These are phyloP conservation scores for Tetrapisispora taiwanensis DNA, from an alignment of 805 yeast genomes.

Conservation along the genomic window DNA sequence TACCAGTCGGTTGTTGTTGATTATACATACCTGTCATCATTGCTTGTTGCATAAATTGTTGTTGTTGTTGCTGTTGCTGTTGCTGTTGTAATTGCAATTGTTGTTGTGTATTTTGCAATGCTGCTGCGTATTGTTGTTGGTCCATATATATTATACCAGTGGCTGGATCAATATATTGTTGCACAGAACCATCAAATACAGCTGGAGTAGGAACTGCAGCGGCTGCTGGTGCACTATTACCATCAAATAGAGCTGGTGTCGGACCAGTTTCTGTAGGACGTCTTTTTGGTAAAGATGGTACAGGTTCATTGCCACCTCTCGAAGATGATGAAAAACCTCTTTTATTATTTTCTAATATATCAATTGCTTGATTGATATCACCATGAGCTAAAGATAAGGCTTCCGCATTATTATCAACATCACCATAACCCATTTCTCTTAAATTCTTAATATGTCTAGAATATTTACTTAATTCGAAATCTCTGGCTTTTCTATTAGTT, in stretches of 20 bases:
- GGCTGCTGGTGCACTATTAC: conserved; percentile 12
- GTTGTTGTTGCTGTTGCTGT: conserved; percentile 11
- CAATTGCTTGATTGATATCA: conserved; percentile 47
- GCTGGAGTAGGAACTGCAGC: conserved; percentile 20
- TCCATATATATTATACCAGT: conserved; percentile 65
- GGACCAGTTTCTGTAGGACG: conserved; percentile 28
- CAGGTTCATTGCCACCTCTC: neutral
- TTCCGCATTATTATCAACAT: conserved; percentile 50
- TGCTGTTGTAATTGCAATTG: conserved; percentile 16
- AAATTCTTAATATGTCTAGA: conserved; percentile 39
- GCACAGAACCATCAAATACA: conserved; percentile 29
- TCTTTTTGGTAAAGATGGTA: conserved; percentile 34
- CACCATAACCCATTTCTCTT: conserved; percentile 46
- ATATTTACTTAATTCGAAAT: conserved; percentile 42
- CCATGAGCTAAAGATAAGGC: conserved; percentile 54
- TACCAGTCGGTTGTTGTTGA: too few species aligned
- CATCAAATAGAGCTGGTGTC: conserved; percentile 29
- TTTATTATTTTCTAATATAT: conserved; percentile 36
- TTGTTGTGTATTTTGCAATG: conserved; percentile 11
- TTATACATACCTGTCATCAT: conserved; percentile 1
- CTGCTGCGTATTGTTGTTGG: conserved; percentile 43
- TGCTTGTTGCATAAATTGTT: conserved; percentile 7
- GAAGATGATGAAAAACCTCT: conserved; percentile 8
- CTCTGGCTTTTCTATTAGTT: conserved; percentile 43
- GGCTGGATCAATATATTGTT: conserved; percentile 64